A percentile compares a stretch with the other conserved stretches of the same genome.
Conservation (phyloP, 805 yeast species). For the Hanseniaspora meyeri region DNA sequence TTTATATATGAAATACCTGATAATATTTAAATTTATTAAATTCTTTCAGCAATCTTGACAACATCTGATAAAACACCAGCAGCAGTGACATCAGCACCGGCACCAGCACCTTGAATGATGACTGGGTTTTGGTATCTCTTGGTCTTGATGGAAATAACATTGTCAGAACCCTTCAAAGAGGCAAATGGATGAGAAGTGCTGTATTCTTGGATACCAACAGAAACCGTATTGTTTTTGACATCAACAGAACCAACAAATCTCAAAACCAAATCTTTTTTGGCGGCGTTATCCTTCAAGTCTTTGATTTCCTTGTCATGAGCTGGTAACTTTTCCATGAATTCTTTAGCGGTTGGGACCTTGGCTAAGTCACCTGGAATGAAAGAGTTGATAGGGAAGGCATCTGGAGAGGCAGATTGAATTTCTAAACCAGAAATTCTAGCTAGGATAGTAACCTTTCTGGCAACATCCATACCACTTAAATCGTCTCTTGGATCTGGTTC, state of each 20-base stretch:
- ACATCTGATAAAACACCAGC: conserved; percentile 92
- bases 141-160: conserved; percentile 82
- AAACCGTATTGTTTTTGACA: conserved; percentile 50
- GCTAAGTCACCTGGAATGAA: conserved; percentile 82
- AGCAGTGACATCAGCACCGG: conserved; percentile 68
- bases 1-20: not conserved
- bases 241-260: conserved; percentile 91
- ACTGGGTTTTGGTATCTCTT: conserved; percentile 88
- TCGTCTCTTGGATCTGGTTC: conserved; percentile 99
- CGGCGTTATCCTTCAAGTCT: conserved; percentile 66
- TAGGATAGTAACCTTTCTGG: conserved; percentile 92
- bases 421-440: conserved; percentile 84
- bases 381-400: conserved; percentile 86
- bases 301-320: conserved; percentile 71
- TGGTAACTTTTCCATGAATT: conserved; percentile 71
- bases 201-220: conserved; percentile 83
- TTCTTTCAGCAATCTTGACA: conserved; percentile 80
- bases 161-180: conserved; percentile 87
- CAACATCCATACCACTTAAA: conserved; percentile 93
- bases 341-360: conserved; percentile 55
- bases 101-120: conserved; percentile 95
- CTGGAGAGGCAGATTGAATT: conserved; percentile 62
- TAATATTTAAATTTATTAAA: conserved; percentile 22
- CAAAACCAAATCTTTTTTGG: conserved; percentile 69
- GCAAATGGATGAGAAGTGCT: conserved; percentile 90